A percentile compares a stretch with the other conserved stretches of the same genome.
These are phyloP conservation scores for Tricholoma furcatifolium DNA, from an alignment of 768 basidiomycete species.

Conservation along the genomic window DNA sequence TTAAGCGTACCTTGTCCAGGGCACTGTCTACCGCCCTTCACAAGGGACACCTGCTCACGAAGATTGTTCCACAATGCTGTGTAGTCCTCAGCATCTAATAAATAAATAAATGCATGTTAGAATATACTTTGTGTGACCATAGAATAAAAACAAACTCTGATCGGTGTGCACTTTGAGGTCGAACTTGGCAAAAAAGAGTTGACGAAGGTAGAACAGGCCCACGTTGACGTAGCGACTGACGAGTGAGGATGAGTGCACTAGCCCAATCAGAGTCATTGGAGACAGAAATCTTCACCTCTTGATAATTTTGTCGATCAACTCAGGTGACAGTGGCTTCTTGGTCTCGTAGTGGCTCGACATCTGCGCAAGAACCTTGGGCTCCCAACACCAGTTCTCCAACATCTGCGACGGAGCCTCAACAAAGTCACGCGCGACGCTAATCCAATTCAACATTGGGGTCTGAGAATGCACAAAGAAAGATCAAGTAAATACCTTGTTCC, in stretches of 20 bases:
- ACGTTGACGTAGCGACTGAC: constrained; percentile 74
- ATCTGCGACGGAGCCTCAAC: constrained; percentile 92
- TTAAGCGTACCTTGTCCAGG: constrained; percentile 61
- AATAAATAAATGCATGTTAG: not conserved
- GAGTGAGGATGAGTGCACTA: not conserved
- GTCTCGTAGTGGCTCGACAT: constrained; percentile 85
- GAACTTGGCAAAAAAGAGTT: constrained; percentile 82
- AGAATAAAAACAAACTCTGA: constrained; percentile 41
- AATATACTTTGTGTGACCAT: not conserved
- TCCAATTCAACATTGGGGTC: not conserved
- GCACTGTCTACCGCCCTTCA: constrained; percentile 55
- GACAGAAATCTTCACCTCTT: constrained; percentile 49
- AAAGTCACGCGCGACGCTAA: constrained; percentile 74
- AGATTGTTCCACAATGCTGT: constrained; percentile 79
- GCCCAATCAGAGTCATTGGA: not conserved
- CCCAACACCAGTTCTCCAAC: constrained; percentile 95
- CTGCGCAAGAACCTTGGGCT: constrained; percentile 67
- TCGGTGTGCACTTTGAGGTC: constrained; percentile 76
- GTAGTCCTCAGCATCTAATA: constrained; percentile 60
- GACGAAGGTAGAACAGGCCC: constrained; percentile 78
- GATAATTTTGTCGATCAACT: constrained; percentile 77
- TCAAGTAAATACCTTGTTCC: constrained; percentile 54
- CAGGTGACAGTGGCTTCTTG: constrained; percentile 64
- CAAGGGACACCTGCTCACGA: constrained; percentile 66
- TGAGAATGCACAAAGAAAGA: not conserved